Evolutionary conservation across 768 basidiomycete species (phyloP).

Genomic region (Sarcodon aspratus): DNA sequence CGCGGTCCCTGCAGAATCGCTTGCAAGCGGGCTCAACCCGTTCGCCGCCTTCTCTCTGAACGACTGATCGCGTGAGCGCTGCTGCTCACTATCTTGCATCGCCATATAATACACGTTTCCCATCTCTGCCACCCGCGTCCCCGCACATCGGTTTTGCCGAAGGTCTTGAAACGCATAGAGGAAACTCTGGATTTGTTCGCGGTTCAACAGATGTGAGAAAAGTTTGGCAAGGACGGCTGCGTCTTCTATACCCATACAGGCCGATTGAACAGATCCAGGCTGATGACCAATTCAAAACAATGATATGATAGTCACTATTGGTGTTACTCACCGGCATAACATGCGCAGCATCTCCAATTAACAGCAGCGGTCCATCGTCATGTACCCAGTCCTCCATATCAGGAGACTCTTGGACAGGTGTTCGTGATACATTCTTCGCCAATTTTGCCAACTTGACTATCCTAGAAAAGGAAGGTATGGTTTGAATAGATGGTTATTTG

Average conservation of each 20-base stretch:
- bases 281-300: constrained; percentile 1
- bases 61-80: constrained; percentile 12
- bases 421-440: constrained; percentile 3
- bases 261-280: constrained; percentile 21
- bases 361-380: constrained; percentile 14
- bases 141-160: constrained; percentile 16
- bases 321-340: constrained; percentile 19
- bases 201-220: constrained; percentile 20
- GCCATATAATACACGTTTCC: constrained; percentile 10
- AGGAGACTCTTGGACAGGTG: constrained; percentile 9
- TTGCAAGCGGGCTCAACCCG: constrained; percentile 10
- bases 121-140: constrained; percentile 10
- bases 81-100: constrained; percentile 10
- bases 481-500: neutral
- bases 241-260: constrained; percentile 27
- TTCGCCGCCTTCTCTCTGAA: constrained; percentile 11
- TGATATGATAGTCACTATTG: neutral
- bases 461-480: neutral
- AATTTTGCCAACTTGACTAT: constrained; percentile 9
- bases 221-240: constrained; percentile 27
- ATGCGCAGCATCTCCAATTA: constrained; percentile 26
- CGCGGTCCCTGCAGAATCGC: constrained; percentile 11
- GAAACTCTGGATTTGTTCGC: constrained; percentile 19
- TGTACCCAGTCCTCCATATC: constrained; percentile 23
- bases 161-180: constrained; percentile 23